Conservation (phyloP, 1,139 yeast genomes). For the Keqinozyma sinolaborantium region DNA sequence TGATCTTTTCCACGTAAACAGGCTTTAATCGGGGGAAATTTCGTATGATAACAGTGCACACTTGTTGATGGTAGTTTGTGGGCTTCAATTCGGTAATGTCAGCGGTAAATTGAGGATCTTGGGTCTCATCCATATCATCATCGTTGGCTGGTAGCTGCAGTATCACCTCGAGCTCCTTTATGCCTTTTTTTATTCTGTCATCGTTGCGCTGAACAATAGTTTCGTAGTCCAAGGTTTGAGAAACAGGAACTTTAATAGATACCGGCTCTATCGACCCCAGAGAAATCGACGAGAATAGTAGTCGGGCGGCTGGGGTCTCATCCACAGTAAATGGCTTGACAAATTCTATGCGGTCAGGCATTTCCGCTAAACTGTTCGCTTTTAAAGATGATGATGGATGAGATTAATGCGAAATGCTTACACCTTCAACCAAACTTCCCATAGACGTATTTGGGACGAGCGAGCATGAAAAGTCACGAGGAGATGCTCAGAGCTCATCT, state of each 20-base stretch:
- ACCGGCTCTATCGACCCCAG: no score
- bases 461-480: slow-evolving; percentile 1
- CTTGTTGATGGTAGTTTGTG: slow-evolving; percentile 31
- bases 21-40: slow-evolving; percentile 30
- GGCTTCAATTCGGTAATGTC: slow-evolving; percentile 28
- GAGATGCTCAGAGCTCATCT: slow-evolving; percentile 2
- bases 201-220: slow-evolving; percentile 20
- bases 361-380: no score
- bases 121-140: slow-evolving; percentile 10
- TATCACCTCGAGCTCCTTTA: background rate
- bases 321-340: no score
- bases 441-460: slow-evolving; percentile 5
- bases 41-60: slow-evolving; percentile 30
- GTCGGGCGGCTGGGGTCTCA: no score
- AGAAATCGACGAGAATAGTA: no score
- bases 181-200: slow-evolving; percentile 12
- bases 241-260: slow-evolving; percentile 17
- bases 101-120: slow-evolving; percentile 12
- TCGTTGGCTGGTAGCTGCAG: slow-evolving; percentile 3
- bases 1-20: slow-evolving; percentile 25
- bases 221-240: slow-evolving; percentile 19
- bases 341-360: no score
- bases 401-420: background rate
- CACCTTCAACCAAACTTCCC: slow-evolving; percentile 4
- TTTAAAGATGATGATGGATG: background rate